Percentiles rank a stretch among this genome's conserved stretches.
Evolutionary conservation across 768 basidiomycete species (phyloP).

Genomic region (Paxillus ammoniavirescens): DNA sequence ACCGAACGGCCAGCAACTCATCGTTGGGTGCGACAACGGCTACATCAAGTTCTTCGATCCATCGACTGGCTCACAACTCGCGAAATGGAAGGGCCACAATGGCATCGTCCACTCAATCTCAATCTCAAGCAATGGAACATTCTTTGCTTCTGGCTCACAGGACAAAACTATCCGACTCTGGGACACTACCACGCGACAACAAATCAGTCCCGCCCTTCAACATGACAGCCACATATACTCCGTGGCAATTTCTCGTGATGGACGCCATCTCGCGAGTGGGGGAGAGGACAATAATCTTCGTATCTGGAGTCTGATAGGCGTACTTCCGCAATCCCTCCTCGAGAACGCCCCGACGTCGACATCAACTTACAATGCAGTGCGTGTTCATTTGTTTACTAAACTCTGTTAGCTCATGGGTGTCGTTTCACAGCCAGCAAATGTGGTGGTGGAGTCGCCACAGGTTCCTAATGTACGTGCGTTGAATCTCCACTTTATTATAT

Average conservation of each 20-base stretch:
- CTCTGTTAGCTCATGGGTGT: too few relatives aligned
- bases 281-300: background rate
- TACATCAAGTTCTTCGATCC: background rate
- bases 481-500: too few relatives aligned
- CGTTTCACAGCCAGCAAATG: too few relatives aligned
- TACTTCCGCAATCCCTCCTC: too few relatives aligned
- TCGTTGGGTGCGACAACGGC: background rate
- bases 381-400: too few relatives aligned
- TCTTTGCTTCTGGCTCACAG: slow-evolving; percentile 9
- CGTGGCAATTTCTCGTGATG: slow-evolving; percentile 2
- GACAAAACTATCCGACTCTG: slow-evolving; percentile 16
- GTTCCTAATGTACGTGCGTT: too few relatives aligned
- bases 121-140: slow-evolving; percentile 8
- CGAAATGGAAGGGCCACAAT: slow-evolving; percentile 7
- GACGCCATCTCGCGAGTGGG: slow-evolving; percentile 1
- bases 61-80: background rate
- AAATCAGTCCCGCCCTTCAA: background rate
- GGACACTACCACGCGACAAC: slow-evolving; percentile 5
- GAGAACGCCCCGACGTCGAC: too few relatives aligned
- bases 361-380: too few relatives aligned
- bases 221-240: background rate
- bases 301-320: background rate
- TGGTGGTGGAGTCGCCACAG: too few relatives aligned
- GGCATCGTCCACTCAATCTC: slow-evolving; percentile 7
- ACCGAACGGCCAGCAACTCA: background rate